phyloP scores from a whole-genome alignment of 1,139 yeast genomes.

The Tardiomyces depauwii region DNA sequence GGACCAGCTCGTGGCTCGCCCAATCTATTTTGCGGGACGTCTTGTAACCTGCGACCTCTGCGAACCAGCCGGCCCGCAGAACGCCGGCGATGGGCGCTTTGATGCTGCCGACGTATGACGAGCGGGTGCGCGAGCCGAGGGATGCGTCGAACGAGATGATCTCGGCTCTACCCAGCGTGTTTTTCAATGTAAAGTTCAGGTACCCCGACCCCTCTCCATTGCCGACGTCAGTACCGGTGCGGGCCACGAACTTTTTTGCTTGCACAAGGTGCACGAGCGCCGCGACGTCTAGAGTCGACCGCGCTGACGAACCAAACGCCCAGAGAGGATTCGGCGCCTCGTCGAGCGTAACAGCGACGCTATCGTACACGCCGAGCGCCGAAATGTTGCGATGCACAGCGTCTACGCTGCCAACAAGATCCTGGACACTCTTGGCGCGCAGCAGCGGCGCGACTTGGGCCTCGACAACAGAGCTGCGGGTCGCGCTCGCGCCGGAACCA shows the following conservation, averaged over 20 bases:
- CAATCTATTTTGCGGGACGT: slow-evolving; percentile 59
- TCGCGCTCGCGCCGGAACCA: slow-evolving; percentile 41
- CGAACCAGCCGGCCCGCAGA: slow-evolving; percentile 35
- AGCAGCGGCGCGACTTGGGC: slow-evolving; percentile 48
- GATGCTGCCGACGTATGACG: slow-evolving; percentile 49
- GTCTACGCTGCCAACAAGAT: slow-evolving; percentile 21
- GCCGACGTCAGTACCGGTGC: slow-evolving; percentile 90
- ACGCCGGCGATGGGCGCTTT: slow-evolving; percentile 47
- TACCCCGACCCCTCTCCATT: slow-evolving; percentile 95
- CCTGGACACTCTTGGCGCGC: slow-evolving; percentile 17
- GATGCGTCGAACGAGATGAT: slow-evolving; percentile 64
- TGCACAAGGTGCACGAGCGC: slow-evolving; percentile 5
- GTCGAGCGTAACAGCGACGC: slow-evolving; percentile 33
- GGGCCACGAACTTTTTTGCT: slow-evolving; percentile 45
- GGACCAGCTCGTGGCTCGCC: slow-evolving; percentile 48
- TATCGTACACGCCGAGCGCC: slow-evolving; percentile 35
- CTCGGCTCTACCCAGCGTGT: slow-evolving; percentile 87
- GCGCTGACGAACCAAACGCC: slow-evolving; percentile 3
- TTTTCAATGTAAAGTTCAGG: slow-evolving; percentile 46
- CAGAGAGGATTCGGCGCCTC: slow-evolving; percentile 9
- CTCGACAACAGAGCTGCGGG: slow-evolving; percentile 40
- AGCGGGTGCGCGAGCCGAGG: slow-evolving; percentile 61
- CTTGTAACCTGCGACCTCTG: slow-evolving; percentile 44
- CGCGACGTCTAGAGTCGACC: background rate
- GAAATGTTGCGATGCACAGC: slow-evolving; percentile 20